Percentiles rank a stretch among this genome's conserved stretches.
These are phyloP conservation scores for Cladosporium velox DNA, from an alignment of 2,329 filamentous ascomycete species.

Conservation along the genomic window DNA sequence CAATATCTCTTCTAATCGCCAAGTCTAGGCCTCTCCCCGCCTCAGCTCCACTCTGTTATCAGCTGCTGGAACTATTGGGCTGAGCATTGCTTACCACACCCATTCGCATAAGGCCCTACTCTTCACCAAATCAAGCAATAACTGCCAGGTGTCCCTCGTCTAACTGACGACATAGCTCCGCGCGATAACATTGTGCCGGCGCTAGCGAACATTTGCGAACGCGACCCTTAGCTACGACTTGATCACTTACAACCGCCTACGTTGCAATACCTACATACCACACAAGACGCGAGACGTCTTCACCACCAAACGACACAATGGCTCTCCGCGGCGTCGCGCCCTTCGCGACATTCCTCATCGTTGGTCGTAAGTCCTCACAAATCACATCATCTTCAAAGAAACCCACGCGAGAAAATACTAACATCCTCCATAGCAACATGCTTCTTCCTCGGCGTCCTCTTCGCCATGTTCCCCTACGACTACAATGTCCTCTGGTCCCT, in stretches of 20 bases:
- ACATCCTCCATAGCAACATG: conserved; percentile 59
- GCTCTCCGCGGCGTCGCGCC: conserved; percentile 43
- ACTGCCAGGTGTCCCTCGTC: conserved; percentile 5
- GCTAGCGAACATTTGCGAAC: conserved; percentile 5
- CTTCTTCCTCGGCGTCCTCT: conserved; percentile 98
- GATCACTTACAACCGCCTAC: neutral
- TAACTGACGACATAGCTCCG: neutral
- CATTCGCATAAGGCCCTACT: conserved; percentile 3
- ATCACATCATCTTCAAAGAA: neutral
- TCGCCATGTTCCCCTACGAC: conserved; percentile 95
- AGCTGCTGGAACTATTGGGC: conserved; percentile 6
- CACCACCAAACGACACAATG: conserved; percentile 25
- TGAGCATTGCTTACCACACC: conserved; percentile 10
- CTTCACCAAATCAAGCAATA: conserved; percentile 3
- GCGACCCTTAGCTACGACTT: neutral
- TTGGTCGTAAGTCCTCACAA: conserved; percentile 72
- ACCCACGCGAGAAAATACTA: conserved; percentile 14
- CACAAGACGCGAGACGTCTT: conserved; percentile 4
- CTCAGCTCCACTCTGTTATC: conserved; percentile 7
- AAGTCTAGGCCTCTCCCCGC: conserved; percentile 5
- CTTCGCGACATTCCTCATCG: conserved; percentile 95
- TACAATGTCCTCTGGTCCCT: conserved; percentile 83
- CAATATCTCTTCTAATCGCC: neutral
- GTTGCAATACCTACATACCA: neutral
- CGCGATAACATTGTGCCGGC: neutral